Evolutionary conservation across 176 grass and related monocot species (phyloP).

Genomic region (Oryza punctata): DNA sequence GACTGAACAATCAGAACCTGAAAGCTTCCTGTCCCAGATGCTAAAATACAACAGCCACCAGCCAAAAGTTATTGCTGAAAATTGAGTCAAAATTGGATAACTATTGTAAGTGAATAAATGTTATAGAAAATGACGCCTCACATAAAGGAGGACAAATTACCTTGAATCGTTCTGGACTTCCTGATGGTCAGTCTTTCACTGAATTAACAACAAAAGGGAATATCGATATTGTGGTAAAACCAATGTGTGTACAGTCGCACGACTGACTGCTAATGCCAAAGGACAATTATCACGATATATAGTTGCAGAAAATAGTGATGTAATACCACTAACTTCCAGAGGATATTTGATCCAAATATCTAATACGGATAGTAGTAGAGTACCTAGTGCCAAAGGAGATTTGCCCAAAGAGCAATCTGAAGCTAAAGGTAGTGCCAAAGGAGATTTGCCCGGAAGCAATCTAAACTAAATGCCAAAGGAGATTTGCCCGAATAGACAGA

Average conservation of each 20-base stretch:
- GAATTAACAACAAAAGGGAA: slow-evolving; percentile 15
- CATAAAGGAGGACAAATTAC: slow-evolving; percentile 17
- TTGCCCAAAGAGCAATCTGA: slow-evolving; percentile 27
- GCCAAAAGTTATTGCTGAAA: slow-evolving; percentile 13
- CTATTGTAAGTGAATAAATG: not conserved
- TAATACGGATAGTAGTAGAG: slow-evolving; percentile 9
- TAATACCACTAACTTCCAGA: slow-evolving; percentile 20
- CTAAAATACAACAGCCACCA: slow-evolving; percentile 6
- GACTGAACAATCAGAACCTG: not conserved
- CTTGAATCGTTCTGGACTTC: slow-evolving; percentile 23
- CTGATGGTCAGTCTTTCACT: slow-evolving; percentile 23
- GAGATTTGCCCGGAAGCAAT: slow-evolving; percentile 65
- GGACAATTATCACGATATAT: slow-evolving; percentile 24
- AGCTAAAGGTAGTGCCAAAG: slow-evolving; percentile 56
- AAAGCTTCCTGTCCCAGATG: not conserved
- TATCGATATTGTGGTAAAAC: slow-evolving; percentile 25
- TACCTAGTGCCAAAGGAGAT: slow-evolving; percentile 56
- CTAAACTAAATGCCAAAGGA: slow-evolving; percentile 58
- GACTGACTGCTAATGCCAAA: slow-evolving; percentile 39
- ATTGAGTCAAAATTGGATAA: slow-evolving; percentile 13
- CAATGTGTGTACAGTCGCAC: slow-evolving; percentile 24
- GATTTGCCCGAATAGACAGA: slow-evolving; percentile 56
- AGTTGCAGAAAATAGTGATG: slow-evolving; percentile 5
- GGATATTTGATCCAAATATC: slow-evolving; percentile 46
- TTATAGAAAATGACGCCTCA: not conserved